These are phyloP conservation scores for Marasmius tenuissimus DNA, from an alignment of 1,284 basidiomycete genomes.

Conservation along the genomic window DNA sequence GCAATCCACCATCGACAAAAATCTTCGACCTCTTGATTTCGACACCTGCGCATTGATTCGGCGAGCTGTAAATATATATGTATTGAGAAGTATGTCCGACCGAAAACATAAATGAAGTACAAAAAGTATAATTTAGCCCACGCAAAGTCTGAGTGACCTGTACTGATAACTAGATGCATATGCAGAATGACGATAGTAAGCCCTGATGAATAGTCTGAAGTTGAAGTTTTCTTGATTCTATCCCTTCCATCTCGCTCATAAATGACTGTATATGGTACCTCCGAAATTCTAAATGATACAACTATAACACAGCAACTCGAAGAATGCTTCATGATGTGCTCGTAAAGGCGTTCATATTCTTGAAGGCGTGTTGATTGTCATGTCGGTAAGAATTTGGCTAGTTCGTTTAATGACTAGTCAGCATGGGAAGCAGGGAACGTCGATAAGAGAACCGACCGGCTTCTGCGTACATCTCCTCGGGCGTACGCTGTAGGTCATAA, in stretches of 20 bases:
- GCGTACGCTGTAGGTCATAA: conserved; percentile 38
- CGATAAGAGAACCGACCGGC: conserved; percentile 44
- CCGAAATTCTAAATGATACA: not conserved
- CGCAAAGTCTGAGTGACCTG: no score
- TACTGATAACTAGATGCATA: no score
- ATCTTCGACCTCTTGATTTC: no score
- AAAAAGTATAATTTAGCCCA: no score
- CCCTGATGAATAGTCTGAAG: no score
- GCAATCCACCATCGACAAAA: no score
- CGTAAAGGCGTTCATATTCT: not conserved
- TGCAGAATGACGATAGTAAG: no score
- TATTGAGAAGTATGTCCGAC: no score
- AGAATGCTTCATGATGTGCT: not conserved
- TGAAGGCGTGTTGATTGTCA: not conserved
- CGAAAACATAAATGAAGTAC: no score
- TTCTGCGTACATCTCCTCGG: conserved; percentile 55
- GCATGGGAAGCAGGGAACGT: not conserved
- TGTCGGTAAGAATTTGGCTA: not conserved
- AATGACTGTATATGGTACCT: not conserved
- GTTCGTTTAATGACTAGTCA: not conserved
- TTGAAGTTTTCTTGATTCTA: no score
- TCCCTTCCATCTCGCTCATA: not conserved
- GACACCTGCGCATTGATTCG: no score
- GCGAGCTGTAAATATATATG: no score
- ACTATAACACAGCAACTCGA: not conserved